These are phyloP conservation scores for Penicillium palitans DNA, from an alignment of 2,329 filamentous ascomycete genomes.

Conservation along the genomic window DNA sequence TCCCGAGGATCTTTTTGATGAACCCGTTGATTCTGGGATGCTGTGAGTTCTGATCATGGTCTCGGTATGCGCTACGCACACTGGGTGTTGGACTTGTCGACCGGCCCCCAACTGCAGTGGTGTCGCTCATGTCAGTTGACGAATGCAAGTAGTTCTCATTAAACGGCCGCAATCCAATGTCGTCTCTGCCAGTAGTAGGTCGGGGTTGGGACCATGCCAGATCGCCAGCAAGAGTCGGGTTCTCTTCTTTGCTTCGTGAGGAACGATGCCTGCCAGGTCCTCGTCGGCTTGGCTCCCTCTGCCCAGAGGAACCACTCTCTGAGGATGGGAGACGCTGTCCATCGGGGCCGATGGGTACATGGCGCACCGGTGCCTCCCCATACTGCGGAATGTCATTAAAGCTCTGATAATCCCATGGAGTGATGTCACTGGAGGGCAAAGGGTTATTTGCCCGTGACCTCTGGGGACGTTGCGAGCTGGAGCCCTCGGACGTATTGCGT, in stretches of 20 bases:
- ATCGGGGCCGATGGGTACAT: conserved; percentile 68
- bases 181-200: conserved; percentile 74
- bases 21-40: conserved; percentile 7
- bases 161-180: conserved; percentile 54
- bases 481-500: conserved; percentile 46
- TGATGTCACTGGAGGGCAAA: conserved; percentile 84
- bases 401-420: conserved; percentile 96
- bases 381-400: conserved; percentile 73
- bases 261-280: conserved; percentile 47
- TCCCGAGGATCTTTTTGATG: conserved; percentile 15
- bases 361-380: conserved; percentile 74
- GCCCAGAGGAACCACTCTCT: conserved; percentile 45
- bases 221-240: conserved; percentile 39
- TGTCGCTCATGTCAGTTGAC: conserved; percentile 53
- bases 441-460: conserved; percentile 71
- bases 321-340: conserved; percentile 63
- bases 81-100: conserved; percentile 82
- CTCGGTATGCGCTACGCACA: conserved; percentile 61
- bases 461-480: conserved; percentile 71
- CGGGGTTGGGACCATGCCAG: conserved; percentile 58
- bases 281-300: conserved; percentile 57
- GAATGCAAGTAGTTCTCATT: conserved; percentile 51
- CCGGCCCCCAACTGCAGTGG: conserved; percentile 56
- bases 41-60: conserved; percentile 43
- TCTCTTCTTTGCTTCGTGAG: conserved; percentile 61